A percentile compares a stretch with the other conserved stretches of the same genome.
phyloP scores from a whole-genome alignment of 768 basidiomycete species.

The Trametes elegans region DNA sequence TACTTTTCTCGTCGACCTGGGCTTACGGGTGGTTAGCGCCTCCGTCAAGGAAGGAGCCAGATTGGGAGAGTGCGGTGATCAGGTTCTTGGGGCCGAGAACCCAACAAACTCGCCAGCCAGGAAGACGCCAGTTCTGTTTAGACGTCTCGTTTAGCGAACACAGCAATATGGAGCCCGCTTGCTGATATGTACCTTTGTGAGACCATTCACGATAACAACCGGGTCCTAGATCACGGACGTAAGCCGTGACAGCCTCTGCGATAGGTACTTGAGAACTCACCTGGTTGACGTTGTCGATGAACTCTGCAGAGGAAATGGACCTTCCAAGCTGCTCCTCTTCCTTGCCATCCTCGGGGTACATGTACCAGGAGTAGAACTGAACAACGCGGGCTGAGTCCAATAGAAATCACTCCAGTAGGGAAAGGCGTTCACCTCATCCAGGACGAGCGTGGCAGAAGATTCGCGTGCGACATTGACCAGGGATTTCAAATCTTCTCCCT shows the following conservation, averaged over 20 bases:
- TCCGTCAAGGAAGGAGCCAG: constrained; percentile 91
- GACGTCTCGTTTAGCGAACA: too few relatives aligned
- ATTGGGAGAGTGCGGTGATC: constrained; percentile 88
- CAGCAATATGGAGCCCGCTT: too few relatives aligned
- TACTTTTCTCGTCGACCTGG: neutral
- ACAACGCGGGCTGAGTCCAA: neutral
- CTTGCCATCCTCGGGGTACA: constrained; percentile 88
- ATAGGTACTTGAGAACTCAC: too few relatives aligned
- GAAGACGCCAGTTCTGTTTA: constrained; percentile 86
- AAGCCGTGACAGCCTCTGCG: too few relatives aligned
- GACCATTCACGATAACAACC: constrained; percentile 83
- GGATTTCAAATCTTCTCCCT: constrained; percentile 79
- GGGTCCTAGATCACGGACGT: constrained; percentile 55
- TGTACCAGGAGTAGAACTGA: constrained; percentile 95
- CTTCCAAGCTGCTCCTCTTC: constrained; percentile 69
- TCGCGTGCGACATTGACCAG: constrained; percentile 73
- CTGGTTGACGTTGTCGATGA: constrained; percentile 82
- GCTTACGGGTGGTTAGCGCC: constrained; percentile 91
- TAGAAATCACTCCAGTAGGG: too few relatives aligned
- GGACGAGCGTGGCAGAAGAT: constrained; percentile 71
- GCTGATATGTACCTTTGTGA: constrained; percentile 72
- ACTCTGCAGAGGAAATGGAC: constrained; percentile 79
- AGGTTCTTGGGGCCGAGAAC: constrained; percentile 89
- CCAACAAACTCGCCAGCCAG: constrained; percentile 95
- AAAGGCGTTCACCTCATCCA: constrained; percentile 62